Percentiles rank a stretch among this genome's conserved stretches.
Conservation (phyloP, 306 rosid species). For the Cucurbita moschata region DNA sequence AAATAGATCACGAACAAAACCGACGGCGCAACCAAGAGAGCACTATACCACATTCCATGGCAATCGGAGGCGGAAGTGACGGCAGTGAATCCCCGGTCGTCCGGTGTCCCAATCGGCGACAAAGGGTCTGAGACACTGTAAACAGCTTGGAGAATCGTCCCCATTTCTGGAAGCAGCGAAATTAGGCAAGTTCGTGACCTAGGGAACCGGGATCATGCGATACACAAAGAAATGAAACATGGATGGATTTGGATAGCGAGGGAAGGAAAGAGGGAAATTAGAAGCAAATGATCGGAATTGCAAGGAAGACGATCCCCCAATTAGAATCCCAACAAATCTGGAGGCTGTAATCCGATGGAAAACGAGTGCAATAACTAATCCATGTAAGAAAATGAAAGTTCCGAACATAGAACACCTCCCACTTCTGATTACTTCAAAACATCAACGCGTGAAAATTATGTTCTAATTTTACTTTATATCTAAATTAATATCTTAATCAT, state of each 20-base stretch:
- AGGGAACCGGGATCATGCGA: conserved; percentile 1
- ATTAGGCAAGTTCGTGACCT: neutral
- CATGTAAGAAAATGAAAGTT: too few relatives aligned
- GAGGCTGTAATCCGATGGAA: neutral
- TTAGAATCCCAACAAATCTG: neutral
- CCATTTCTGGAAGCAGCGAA: neutral
- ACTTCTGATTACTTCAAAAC: too few relatives aligned
- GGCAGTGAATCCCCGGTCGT: neutral
- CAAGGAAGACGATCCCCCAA: neutral
- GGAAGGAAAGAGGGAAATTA: neutral
- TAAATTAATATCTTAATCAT: too few relatives aligned
- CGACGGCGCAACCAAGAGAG: conserved; percentile 34
- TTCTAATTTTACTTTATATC: too few relatives aligned
- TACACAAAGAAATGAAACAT: neutral
- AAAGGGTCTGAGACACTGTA: conserved; percentile 11
- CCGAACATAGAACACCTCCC: too few relatives aligned
- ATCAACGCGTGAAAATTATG: too few relatives aligned
- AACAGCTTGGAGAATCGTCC: neutral
- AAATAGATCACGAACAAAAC: conserved; percentile 38
- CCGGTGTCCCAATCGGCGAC: conserved; percentile 8
- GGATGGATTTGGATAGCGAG: neutral
- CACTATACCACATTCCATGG: conserved; percentile 28
- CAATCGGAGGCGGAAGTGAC: conserved; percentile 13
- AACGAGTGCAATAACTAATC: neutral
- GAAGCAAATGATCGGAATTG: neutral